Evolutionary conservation across 257 asterid species (phyloP).

Genomic region (Salvia miltiorrhiza): DNA sequence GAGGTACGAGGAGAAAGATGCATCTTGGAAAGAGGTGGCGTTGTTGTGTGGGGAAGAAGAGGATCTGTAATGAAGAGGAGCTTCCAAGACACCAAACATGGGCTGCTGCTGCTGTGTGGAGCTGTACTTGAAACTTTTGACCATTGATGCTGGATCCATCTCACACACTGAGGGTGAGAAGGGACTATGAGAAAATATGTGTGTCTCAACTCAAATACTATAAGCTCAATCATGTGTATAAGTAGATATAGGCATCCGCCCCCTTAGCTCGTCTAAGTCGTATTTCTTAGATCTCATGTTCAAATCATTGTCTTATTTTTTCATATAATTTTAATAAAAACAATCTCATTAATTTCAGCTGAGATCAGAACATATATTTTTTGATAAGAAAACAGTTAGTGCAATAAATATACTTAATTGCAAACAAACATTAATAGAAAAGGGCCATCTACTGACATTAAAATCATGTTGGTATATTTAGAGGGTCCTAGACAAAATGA

Average conservation of each 20-base stretch:
- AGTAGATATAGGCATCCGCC: slow-evolving; percentile 9
- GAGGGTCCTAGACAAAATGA: slow-evolving; percentile 15
- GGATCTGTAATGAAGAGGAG: slow-evolving; percentile 40
- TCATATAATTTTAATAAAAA: too few species aligned
- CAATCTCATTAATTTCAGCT: background rate
- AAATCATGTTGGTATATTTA: background rate
- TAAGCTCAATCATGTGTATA: slow-evolving; percentile 9
- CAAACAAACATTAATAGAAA: background rate
- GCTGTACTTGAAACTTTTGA: slow-evolving; percentile 42
- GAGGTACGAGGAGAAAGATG: slow-evolving; percentile 56
- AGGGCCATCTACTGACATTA: background rate
- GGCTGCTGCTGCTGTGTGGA: slow-evolving; percentile 50
- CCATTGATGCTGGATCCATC: slow-evolving; percentile 54
- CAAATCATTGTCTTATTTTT: too few species aligned
- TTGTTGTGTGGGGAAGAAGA: slow-evolving; percentile 28
- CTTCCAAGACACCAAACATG: slow-evolving; percentile 37
- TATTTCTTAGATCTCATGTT: too few species aligned
- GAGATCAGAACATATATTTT: background rate
- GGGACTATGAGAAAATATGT: background rate
- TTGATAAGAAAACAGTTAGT: background rate
- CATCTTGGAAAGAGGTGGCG: slow-evolving; percentile 27
- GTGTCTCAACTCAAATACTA: slow-evolving; percentile 13
- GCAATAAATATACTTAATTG: background rate
- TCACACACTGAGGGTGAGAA: background rate
- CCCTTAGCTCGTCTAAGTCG: too few species aligned